Conservation (phyloP, 2,329 filamentous ascomycete genomes). For the Neurospora sp. region DNA sequence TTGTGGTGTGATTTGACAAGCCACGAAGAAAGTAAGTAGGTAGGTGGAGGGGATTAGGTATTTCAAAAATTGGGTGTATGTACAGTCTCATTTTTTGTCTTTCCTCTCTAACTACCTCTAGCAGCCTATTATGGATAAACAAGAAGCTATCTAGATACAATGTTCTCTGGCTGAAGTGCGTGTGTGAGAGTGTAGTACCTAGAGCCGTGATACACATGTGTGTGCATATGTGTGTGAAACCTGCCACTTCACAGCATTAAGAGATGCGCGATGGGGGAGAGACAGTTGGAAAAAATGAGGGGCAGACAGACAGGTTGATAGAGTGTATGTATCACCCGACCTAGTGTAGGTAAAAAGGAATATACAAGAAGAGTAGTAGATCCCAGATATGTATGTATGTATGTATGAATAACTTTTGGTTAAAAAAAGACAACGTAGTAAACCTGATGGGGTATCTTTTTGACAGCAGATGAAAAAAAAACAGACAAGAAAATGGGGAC, state of each 20-base stretch:
- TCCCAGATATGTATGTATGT: not conserved
- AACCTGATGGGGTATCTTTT: not conserved
- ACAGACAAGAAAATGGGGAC: not conserved
- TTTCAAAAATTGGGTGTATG: not conserved
- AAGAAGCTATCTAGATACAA: not conserved
- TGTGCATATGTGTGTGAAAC: not conserved
- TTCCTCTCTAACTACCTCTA: not conserved
- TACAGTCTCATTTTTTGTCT: not conserved
- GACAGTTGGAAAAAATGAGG: not conserved
- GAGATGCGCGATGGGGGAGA: not conserved
- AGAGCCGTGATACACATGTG: not conserved
- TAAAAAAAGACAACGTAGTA: not conserved
- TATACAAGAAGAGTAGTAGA: not conserved
- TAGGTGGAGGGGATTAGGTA: no score
- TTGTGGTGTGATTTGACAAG: no score
- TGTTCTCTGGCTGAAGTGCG: not conserved
- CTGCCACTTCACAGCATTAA: not conserved
- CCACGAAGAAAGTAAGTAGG: no score
- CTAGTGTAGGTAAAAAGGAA: not conserved
- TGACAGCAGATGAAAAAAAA: not conserved
- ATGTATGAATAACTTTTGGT: not conserved
- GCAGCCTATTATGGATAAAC: not conserved
- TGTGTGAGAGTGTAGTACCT: not conserved
- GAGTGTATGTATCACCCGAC: not conserved
- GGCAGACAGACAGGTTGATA: not conserved